Percentiles rank a stretch among this genome's conserved stretches.
Evolutionary conservation across 2,329 filamentous ascomycete genomes (phyloP).

Genomic region (Fusarium liriodendri): DNA sequence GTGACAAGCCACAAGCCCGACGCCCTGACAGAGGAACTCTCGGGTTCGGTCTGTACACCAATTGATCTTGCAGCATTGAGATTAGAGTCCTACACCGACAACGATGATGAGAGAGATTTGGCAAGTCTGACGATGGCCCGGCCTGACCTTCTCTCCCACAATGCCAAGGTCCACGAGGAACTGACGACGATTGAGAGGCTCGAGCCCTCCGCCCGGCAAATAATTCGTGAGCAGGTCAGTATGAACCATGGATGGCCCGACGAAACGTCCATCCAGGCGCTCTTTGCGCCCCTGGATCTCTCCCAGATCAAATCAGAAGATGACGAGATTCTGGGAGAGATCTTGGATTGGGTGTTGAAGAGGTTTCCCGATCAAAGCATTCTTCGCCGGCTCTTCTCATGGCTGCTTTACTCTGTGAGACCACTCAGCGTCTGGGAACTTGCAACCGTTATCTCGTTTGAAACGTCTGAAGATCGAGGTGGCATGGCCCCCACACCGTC

Average conservation of each 20-base stretch:
- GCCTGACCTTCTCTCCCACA: neutral
- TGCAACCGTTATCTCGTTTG: neutral
- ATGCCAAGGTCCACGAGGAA: fast-evolving
- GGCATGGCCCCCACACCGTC: neutral
- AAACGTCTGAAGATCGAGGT: neutral
- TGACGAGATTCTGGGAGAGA: neutral
- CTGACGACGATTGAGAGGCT: neutral
- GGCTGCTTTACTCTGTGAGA: constrained; percentile 10
- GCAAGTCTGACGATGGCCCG: neutral
- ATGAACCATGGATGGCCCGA: neutral
- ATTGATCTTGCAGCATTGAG: neutral
- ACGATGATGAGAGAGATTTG: neutral
- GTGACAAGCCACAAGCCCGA: neutral
- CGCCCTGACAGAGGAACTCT: neutral
- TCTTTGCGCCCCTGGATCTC: neutral
- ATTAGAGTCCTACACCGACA: neutral
- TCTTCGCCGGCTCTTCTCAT: neutral
- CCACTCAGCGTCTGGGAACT: constrained; percentile 13
- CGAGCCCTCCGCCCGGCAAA: neutral
- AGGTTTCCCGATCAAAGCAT: neutral
- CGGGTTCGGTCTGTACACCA: neutral
- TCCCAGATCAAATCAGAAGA: neutral
- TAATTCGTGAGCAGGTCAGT: neutral
- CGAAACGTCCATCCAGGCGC: neutral
- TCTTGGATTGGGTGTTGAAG: neutral